phyloP scores from a whole-genome alignment of 2,329 filamentous ascomycete genomes.

The Akanthomyces muscarius region DNA sequence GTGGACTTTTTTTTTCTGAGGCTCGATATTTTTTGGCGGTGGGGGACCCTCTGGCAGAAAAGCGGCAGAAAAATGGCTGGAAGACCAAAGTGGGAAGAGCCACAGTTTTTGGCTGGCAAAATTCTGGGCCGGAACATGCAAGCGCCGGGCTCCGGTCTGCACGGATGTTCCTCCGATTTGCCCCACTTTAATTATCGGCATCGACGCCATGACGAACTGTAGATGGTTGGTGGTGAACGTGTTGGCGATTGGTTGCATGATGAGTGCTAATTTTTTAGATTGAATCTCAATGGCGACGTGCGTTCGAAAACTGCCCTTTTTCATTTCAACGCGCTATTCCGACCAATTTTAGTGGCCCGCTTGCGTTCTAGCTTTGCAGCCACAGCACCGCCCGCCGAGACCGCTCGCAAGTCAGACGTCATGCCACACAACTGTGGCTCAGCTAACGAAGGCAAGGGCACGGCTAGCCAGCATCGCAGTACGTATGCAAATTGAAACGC shows the following conservation, averaged over 20 bases:
- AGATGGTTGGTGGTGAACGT: not conserved
- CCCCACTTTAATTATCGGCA: slow-evolving; percentile 20
- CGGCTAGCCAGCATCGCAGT: not conserved
- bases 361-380: not conserved
- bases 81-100: slow-evolving; percentile 2
- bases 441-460: not conserved
- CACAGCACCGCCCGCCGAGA: not conserved
- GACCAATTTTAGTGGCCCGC: not conserved
- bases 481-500: not conserved
- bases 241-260: not conserved
- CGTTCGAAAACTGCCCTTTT: no score
- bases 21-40: slow-evolving; percentile 27
- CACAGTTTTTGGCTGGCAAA: not conserved
- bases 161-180: slow-evolving; percentile 19
- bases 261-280: not conserved
- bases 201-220: not conserved
- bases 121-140: slow-evolving; percentile 30
- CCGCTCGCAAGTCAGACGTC: slow-evolving; percentile 7
- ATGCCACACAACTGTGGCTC: slow-evolving; percentile 9
- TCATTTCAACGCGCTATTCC: not conserved
- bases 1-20: slow-evolving; percentile 7
- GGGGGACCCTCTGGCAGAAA: slow-evolving; percentile 21
- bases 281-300: not conserved
- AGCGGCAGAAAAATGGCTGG: slow-evolving; percentile 14
- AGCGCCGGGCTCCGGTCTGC: slow-evolving; percentile 29